phyloP scores from a whole-genome alignment of 2,329 filamentous ascomycete genomes.

The Fusarium paranaense region DNA sequence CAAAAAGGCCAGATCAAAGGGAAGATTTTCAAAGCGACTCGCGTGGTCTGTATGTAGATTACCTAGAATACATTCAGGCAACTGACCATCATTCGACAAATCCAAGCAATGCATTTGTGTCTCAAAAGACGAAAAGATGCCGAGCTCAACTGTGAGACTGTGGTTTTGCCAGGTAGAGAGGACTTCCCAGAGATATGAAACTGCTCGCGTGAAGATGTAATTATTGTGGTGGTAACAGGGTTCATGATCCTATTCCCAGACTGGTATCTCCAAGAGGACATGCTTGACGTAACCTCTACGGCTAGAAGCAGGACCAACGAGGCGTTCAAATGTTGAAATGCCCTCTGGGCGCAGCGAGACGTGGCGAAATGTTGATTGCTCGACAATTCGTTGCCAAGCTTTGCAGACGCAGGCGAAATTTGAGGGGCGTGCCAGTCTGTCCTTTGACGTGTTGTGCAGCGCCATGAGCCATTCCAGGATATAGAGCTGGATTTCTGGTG shows the following conservation, averaged over 20 bases:
- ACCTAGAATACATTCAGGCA: background rate
- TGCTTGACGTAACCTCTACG: constrained; percentile 9
- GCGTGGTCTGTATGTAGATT: background rate
- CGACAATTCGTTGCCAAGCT: constrained; percentile 8
- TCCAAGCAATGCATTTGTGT: background rate
- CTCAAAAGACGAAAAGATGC: constrained; percentile 10
- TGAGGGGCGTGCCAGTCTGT: background rate
- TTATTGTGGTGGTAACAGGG: background rate
- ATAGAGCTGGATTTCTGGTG: constrained; percentile 12
- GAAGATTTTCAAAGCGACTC: constrained; percentile 1
- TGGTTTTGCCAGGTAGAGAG: constrained; percentile 17
- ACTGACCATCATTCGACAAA: too few relatives aligned
- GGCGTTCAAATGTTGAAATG: background rate
- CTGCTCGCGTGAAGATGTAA: background rate
- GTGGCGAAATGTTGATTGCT: constrained; percentile 7
- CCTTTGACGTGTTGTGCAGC: background rate
- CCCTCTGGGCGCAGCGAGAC: constrained; percentile 1
- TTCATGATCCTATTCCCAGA: background rate
- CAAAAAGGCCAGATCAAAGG: background rate
- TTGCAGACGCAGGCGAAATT: constrained; percentile 15
- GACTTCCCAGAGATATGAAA: constrained; percentile 10
- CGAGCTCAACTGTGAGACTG: constrained; percentile 20
- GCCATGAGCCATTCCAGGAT: background rate
- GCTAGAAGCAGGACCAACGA: background rate
- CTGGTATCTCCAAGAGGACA: constrained; percentile 15